phyloP scores from a whole-genome alignment of 2,329 filamentous ascomycete species.

The Albophoma yamanashiensis region DNA sequence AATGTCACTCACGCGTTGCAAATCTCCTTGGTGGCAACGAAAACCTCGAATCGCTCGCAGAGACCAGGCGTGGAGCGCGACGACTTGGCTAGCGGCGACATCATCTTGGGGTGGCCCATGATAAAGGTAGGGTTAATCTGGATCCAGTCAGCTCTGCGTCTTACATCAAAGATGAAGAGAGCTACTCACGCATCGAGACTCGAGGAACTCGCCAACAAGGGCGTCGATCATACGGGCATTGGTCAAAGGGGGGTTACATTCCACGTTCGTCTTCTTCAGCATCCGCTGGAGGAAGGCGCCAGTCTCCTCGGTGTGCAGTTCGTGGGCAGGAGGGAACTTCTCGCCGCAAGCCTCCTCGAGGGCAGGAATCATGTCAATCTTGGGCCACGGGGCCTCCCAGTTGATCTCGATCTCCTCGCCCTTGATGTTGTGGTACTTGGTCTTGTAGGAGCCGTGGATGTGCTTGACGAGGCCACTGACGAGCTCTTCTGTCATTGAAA shows the following conservation, averaged over 20 bases:
- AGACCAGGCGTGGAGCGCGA: conserved; percentile 73
- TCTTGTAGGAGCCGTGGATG: conserved; percentile 75
- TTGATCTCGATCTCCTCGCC: conserved; percentile 87
- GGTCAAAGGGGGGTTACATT: conserved; percentile 82
- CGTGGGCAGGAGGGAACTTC: conserved; percentile 82
- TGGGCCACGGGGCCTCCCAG: conserved; percentile 91
- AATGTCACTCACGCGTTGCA: conserved; percentile 55
- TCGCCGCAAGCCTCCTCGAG: conserved; percentile 84
- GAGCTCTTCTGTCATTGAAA: conserved; percentile 79
- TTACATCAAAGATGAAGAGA: neutral
- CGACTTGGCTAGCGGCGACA: conserved; percentile 95
- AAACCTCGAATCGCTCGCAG: conserved; percentile 95
- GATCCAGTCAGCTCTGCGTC: neutral
- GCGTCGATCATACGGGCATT: conserved; percentile 96
- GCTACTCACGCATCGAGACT: conserved; percentile 61
- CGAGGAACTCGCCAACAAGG: conserved; percentile 87
- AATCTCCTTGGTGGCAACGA: conserved; percentile 71
- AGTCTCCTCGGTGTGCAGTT: conserved; percentile 83
- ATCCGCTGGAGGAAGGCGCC: conserved; percentile 77
- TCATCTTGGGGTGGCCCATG: conserved; percentile 51
- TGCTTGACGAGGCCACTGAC: conserved; percentile 83
- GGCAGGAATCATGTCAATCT: conserved; percentile 81
- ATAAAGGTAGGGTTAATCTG: conserved; percentile 62
- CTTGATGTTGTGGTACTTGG: conserved; percentile 74
- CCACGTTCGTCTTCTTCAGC: conserved; percentile 81